These are phyloP conservation scores for Penicilliopsis zonata DNA, from an alignment of 495 filamentous ascomycete species.

Conservation along the genomic window DNA sequence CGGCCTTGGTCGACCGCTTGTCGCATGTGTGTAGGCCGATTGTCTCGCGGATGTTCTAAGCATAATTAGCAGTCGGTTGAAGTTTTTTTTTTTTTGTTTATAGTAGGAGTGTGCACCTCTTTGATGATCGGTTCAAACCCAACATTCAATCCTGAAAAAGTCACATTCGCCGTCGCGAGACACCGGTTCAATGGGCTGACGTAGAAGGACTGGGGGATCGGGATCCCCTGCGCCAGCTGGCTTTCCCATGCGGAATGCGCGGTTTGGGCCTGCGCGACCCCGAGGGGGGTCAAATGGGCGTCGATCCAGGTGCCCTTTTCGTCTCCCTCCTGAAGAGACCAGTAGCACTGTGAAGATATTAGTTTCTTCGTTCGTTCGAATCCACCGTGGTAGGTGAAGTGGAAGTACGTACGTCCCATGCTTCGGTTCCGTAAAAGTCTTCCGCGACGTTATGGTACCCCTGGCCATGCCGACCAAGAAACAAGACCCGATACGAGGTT, in stretches of 20 bases:
- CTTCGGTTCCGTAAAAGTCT: constrained; percentile 47
- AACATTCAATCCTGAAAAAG: constrained; percentile 44
- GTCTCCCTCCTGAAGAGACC: constrained; percentile 63
- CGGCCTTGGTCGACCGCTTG: constrained; percentile 45
- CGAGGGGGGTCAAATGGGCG: constrained; percentile 51
- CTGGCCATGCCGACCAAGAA: constrained; percentile 61
- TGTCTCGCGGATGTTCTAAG: constrained; percentile 52
- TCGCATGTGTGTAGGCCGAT: constrained; percentile 77
- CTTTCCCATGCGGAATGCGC: constrained; percentile 53
- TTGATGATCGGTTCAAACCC: constrained; percentile 56
- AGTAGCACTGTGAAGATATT: constrained; percentile 42
- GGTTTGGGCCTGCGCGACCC: constrained; percentile 50
- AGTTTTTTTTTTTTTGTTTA: too few species aligned
- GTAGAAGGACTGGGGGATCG: constrained; percentile 57
- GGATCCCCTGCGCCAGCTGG: constrained; percentile 43
- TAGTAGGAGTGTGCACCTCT: constrained; percentile 41
- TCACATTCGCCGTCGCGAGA: constrained; percentile 49
- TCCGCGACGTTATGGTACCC: constrained; percentile 61
- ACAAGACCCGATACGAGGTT: constrained; percentile 53
- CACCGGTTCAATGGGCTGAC: constrained; percentile 64
- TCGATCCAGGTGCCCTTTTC: constrained; percentile 57
- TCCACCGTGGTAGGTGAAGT: not conserved
- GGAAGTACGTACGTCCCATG: constrained; percentile 46
- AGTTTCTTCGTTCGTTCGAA: not conserved
- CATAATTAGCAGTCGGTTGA: too few species aligned